Evolutionary conservation across 164 flowering plant genomes (phyloP), one percentile per base, ranked within the genome.

Genomic region (Cinnamomum micranthum): DNA sequence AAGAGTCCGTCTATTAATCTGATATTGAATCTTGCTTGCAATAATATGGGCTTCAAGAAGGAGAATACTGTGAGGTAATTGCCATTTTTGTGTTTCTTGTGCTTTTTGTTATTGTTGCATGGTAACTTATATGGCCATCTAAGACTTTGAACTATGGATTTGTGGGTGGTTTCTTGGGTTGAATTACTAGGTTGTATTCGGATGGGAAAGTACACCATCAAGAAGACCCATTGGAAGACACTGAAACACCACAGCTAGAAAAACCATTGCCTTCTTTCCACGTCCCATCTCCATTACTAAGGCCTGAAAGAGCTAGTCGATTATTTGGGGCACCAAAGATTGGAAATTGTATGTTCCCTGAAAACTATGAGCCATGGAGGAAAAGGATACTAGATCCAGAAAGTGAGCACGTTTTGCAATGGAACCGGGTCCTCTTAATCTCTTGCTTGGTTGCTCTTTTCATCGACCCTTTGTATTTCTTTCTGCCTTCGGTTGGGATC

Each of bases 361-460:
- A 85, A 73, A 90, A 83, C 47, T 81, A 83, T 47, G 84, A 79
- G 78, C 87, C 89, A 23, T 85, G 85, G 90, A 67, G 82, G 68
- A 85, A 82, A 78, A 80, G 82, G 69, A 89, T 92, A 71, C 84
- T 92, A 55, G 97, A 92, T 77, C 98, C 98, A 0, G 97, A 93
- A 60, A 86, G 98, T 59, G 89, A 87, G 20, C 77, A 88, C 33
- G 91, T 92, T 60, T 79, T 91, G 77, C 78, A 76, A 67, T 94
- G 98, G 97, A 92, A 92, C 82, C 69, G 89, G 67, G 76, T 91
- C 50, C 92, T 94, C 85, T 86, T 94, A 3, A 62, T 87, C 65
- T 87, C 95, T 1, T 92, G 95, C 77, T 80, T 94, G 85, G 80
- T 94, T 60, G 98, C 98, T 2, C 89, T 94, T 22, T 92, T 92